A percentile compares a stretch with the other conserved stretches of the same genome.
Conservation (phyloP, 441 rosid species). For the Bocquillonia castaneifolia region DNA sequence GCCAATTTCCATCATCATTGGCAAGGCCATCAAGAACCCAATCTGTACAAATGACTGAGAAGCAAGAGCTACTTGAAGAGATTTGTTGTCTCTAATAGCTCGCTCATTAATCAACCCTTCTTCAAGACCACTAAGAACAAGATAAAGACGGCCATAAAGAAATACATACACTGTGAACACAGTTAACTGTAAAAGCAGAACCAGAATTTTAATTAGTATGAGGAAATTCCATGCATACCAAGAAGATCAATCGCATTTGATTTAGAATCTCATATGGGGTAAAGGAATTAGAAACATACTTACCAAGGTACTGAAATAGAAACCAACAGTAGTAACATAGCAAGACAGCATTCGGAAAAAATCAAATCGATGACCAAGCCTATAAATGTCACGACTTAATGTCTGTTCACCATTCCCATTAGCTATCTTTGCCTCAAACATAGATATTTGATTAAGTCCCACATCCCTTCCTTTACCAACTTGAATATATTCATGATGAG, state of each 20-base stretch:
- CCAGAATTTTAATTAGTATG: conserved; percentile 8
- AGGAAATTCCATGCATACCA: neutral
- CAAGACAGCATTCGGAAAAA: conserved; percentile 96
- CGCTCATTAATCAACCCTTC: conserved; percentile 44
- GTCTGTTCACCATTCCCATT: conserved; percentile 96
- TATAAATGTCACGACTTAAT: conserved; percentile 72
- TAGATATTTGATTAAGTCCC: conserved; percentile 85
- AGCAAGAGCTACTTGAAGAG: conserved; percentile 85
- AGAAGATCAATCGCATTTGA: neutral
- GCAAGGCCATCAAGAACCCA: conserved; percentile 79
- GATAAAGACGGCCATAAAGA: conserved; percentile 88
- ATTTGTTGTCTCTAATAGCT: conserved; percentile 55
- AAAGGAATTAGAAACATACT: conserved; percentile 9
- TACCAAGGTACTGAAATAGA: conserved; percentile 90
- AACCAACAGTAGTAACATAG: conserved; percentile 83
- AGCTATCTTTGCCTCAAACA: conserved; percentile 94
- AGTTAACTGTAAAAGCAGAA: conserved; percentile 51
- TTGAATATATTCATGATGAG: conserved; percentile 97
- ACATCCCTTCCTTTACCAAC: conserved; percentile 99
- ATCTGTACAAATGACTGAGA: conserved; percentile 85
- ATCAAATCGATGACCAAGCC: conserved; percentile 95
- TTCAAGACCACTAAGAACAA: conserved; percentile 84
- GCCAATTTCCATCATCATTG: conserved; percentile 97
- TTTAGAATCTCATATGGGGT: neutral
- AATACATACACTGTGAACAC: conserved; percentile 75